phyloP scores from a whole-genome alignment of 225 moss, liverwort and hornwort genomes.

The Bryoerythrophyllum caledonicum region DNA sequence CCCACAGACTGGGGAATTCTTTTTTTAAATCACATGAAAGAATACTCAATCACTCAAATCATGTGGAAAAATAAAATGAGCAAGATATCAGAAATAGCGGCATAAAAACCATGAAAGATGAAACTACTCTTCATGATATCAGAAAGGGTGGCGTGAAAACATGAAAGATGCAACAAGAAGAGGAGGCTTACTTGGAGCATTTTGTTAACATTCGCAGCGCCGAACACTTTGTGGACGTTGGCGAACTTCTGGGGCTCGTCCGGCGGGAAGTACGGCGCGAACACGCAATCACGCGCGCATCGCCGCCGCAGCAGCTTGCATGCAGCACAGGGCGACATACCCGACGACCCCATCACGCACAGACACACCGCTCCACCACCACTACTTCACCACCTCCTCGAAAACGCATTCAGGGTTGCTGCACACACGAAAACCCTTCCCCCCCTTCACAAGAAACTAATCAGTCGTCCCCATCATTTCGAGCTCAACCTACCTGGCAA shows the following conservation, averaged over 20 bases:
- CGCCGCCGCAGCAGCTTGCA: conserved; percentile 85
- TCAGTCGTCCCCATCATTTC: too few species aligned
- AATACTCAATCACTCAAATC: too few species aligned
- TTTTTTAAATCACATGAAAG: too few species aligned
- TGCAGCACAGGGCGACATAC: conserved; percentile 86
- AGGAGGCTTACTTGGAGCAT: conserved; percentile 76
- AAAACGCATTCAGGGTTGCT: too few species aligned
- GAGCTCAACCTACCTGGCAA: too few species aligned
- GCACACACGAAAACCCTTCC: too few species aligned
- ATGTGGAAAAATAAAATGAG: too few species aligned
- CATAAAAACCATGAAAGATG: too few species aligned
- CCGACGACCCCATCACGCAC: conserved; percentile 21
- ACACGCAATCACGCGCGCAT: conserved; percentile 82
- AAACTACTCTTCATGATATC: neutral
- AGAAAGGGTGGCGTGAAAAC: neutral
- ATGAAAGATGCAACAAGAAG: neutral
- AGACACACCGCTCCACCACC: neutral
- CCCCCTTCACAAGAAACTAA: neutral
- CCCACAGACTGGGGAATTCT: neutral
- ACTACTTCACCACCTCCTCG: too few species aligned
- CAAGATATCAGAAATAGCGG: too few species aligned
- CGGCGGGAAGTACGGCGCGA: conserved; percentile 87
- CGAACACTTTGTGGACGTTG: conserved; percentile 90
- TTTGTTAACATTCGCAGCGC: conserved; percentile 90
- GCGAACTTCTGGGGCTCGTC: conserved; percentile 94